Percentiles rank a stretch among this genome's conserved stretches.
phyloP scores from a whole-genome alignment of 176 grass and related monocot genomes.

The Pontederia paniculata region DNA sequence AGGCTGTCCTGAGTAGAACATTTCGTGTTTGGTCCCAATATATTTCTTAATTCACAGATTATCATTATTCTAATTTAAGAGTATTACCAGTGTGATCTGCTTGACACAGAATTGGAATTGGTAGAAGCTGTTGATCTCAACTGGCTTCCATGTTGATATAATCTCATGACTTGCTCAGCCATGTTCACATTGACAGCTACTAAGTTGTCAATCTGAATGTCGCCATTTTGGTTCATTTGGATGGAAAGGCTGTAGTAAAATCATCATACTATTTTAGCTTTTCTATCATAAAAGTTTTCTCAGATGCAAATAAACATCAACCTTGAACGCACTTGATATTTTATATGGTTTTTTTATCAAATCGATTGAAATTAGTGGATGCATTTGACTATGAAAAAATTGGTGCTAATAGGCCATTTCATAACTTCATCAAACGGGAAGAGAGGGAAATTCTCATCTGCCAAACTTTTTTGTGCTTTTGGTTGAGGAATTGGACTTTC shows the following conservation, averaged over 20 bases:
- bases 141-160: slow-evolving; percentile 62
- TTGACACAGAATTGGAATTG: slow-evolving; percentile 80
- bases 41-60: not conserved
- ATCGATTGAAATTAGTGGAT: no score
- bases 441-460: no score
- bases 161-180: slow-evolving; percentile 80
- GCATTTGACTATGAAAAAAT: no score
- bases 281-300: not conserved
- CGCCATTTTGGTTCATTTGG: slow-evolving; percentile 61
- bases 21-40: slow-evolving; percentile 9
- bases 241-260: slow-evolving; percentile 50
- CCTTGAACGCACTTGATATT: no score
- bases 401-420: no score
- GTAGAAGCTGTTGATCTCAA: slow-evolving; percentile 82
- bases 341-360: no score
- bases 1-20: slow-evolving; percentile 56
- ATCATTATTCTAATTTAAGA: slow-evolving; percentile 16
- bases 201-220: slow-evolving; percentile 78
- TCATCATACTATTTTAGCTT: not conserved
- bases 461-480: no score
- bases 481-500: no score
- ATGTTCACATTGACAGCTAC: slow-evolving; percentile 56
- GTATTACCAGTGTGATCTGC: slow-evolving; percentile 92
- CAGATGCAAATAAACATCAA: not conserved
- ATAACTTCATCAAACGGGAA: no score